Base-by-base conservation (phyloP, 805 yeast species). In the Ogataea sp. region DNA sequence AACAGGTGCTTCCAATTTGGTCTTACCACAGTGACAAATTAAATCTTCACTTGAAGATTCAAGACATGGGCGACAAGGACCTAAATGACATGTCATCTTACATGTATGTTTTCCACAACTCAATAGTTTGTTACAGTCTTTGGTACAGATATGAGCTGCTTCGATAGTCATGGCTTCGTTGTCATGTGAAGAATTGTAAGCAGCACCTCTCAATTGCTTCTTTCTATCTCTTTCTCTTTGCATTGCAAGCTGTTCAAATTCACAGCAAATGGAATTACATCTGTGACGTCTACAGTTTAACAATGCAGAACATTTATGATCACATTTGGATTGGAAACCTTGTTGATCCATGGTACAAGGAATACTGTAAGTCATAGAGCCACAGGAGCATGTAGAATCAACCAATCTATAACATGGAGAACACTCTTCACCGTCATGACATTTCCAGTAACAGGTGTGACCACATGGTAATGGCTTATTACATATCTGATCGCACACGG, bases 281-380 rank as follows among this genome's bases (percentile, higher is more conserved):
- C 79, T 68, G 61, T 88, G 97, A 43, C 86, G 75, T 43, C 90
- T 75, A 56, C 97, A 88, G 43, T 78, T 83, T 58, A 83, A 69
- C 36, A 79, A 59, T 1, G 87, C 83, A 34, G 77, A 73, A 58
- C 96, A 89, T 53, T 80, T 80, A 37, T 78, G 76, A 5, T 58
- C 60, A 61, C 97, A 88, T 25, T 58, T 62, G 15, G 96, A 87
- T 9, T 43, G 47, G 27, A 62, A 56, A 0, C 80, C 82, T 3
- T 61, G 50, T 37, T 64, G 71, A n/a, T 68, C 45, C 43, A 81
- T 73, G 36, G 58, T 60, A 53, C 95, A 86, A 1, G 90, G 80
- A 6, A 81, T 80, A 6, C 68, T 52, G 54, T 64, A 84, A n/a
- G 61, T 53, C 24, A 70, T 62, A 49, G 68, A 68, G 1, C 74